Evolutionary conservation across 2,329 filamentous ascomycete species (phyloP).

Genomic region (Phaeophleospora eucalypticola): DNA sequence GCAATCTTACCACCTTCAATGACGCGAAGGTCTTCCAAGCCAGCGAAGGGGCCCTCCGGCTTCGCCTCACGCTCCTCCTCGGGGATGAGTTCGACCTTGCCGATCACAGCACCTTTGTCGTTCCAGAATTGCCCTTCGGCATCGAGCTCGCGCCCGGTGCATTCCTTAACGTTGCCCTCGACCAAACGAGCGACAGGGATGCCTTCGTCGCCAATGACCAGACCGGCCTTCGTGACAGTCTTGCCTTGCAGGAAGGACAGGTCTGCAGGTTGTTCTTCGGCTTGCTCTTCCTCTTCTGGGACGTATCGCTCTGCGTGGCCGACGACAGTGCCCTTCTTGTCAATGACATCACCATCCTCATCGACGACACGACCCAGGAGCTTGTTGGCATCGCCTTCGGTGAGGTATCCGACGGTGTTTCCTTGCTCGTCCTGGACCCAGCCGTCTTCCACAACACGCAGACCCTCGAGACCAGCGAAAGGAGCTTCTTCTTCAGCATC

Average conservation of each 20-base stretch:
- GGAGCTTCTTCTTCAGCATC: conserved; percentile 46
- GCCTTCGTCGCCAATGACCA: conserved; percentile 48
- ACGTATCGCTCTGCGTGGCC: conserved; percentile 54
- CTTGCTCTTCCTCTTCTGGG: conserved; percentile 59
- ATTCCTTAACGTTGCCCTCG: conserved; percentile 60
- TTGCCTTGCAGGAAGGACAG: conserved; percentile 45
- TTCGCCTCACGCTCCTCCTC: conserved; percentile 57
- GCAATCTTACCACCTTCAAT: conserved; percentile 46
- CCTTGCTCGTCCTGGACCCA: conserved; percentile 37
- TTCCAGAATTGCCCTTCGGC: conserved; percentile 68
- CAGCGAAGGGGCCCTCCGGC: conserved; percentile 49
- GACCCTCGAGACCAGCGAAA: conserved; percentile 49
- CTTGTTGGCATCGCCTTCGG: conserved; percentile 50
- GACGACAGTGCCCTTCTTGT: conserved; percentile 51
- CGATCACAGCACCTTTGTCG: conserved; percentile 67
- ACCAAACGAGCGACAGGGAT: conserved; percentile 59
- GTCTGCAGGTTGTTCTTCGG: conserved; percentile 42
- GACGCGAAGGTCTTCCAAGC: conserved; percentile 47
- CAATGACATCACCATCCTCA: conserved; percentile 51
- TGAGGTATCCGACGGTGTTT: conserved; percentile 47
- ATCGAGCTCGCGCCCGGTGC: conserved; percentile 66
- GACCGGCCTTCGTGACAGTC: conserved; percentile 48
- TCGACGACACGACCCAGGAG: conserved; percentile 48
- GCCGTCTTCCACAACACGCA: conserved; percentile 48
- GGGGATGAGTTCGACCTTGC: conserved; percentile 63